These are phyloP conservation scores for Saitoella complicata DNA, from an alignment of 805 yeast species.

Conservation along the genomic window DNA sequence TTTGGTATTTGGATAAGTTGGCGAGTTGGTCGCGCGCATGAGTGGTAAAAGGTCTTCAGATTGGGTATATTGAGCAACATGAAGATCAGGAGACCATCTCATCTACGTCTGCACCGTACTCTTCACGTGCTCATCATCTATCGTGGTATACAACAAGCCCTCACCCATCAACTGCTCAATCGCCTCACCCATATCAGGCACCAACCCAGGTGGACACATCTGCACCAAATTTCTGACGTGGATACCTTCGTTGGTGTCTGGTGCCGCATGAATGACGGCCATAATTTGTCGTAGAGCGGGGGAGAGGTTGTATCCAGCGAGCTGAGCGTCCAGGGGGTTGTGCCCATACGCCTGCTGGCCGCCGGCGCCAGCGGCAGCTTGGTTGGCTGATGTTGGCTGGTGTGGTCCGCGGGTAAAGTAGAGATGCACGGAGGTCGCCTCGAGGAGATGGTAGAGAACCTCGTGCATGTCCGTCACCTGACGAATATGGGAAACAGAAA, in stretches of 20 bases:
- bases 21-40: too few relatives aligned
- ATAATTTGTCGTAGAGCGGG: conserved; percentile 8
- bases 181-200: neutral
- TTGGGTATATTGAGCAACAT: neutral
- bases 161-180: conserved; percentile 7
- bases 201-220: conserved; percentile 1
- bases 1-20: too few relatives aligned
- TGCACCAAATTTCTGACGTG: conserved; percentile 7
- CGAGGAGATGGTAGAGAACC: conserved; percentile 43
- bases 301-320: conserved; percentile 6
- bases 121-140: conserved; percentile 12
- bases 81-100: neutral
- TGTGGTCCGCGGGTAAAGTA: conserved; percentile 1
- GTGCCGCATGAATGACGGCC: conserved; percentile 2
- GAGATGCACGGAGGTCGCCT: conserved; percentile 24
- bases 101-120: neutral
- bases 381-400: neutral
- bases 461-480: conserved; percentile 41
- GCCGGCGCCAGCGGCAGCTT: neutral
- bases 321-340: conserved; percentile 4
- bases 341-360: neutral
- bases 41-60: too few relatives aligned
- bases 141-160: conserved; percentile 10
- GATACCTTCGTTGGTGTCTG: conserved; percentile 9
- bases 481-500: conserved; percentile 34